These are phyloP conservation scores for Candida insectorum DNA, from an alignment of 805 yeast species.

Conservation along the genomic window DNA sequence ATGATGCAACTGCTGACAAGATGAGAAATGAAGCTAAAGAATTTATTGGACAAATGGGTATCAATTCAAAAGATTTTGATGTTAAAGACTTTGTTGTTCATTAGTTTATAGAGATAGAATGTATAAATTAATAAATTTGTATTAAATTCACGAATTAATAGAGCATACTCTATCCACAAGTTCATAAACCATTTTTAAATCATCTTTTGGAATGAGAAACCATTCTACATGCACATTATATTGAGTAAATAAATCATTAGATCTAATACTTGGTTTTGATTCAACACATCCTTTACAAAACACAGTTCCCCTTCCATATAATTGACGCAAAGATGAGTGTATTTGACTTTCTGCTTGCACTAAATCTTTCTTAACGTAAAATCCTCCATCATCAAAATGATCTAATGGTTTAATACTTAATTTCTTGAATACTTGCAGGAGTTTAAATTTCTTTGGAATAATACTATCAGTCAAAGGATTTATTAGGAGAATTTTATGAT, in stretches of 20 bases:
- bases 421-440: slow-evolving; percentile 5
- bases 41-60: slow-evolving; percentile 64
- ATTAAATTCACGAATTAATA: neutral
- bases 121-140: neutral
- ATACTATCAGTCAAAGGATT: slow-evolving; percentile 24
- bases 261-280: neutral
- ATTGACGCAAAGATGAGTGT: slow-evolving; percentile 33
- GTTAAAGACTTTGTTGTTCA: slow-evolving; percentile 22
- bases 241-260: slow-evolving; percentile 3
- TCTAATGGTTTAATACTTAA: neutral
- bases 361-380: slow-evolving; percentile 28
- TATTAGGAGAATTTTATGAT: slow-evolving; percentile 40
- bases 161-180: slow-evolving; percentile 23
- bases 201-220: slow-evolving; percentile 50
- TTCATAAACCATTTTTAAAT: slow-evolving; percentile 27
- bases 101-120: slow-evolving; percentile 6
- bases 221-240: slow-evolving; percentile 50
- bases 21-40: slow-evolving; percentile 51
- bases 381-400: slow-evolving; percentile 34
- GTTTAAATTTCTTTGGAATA: slow-evolving; percentile 1
- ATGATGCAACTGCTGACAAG: slow-evolving; percentile 49
- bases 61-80: slow-evolving; percentile 22
- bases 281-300: slow-evolving; percentile 45
- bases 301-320: slow-evolving; percentile 47
- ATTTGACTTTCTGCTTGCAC: slow-evolving; percentile 38